Base-by-base conservation (phyloP, 495 filamentous ascomycete species). In the Xylaria palmicola region DNA sequence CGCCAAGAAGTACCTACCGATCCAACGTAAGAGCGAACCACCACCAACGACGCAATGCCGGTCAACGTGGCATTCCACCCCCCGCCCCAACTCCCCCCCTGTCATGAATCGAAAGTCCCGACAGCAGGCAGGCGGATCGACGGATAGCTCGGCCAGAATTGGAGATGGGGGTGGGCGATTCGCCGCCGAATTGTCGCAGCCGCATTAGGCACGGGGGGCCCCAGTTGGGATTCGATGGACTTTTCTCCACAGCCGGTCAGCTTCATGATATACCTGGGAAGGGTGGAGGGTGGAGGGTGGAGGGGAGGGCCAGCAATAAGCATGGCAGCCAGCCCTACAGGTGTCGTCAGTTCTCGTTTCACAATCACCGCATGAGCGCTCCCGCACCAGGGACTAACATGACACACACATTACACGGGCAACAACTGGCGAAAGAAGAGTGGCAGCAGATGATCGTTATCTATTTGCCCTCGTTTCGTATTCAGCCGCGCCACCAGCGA, bases 401-500 rank as follows among this genome's bases (percentile, higher is more conserved):
- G 15, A n/a, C 13, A n/a, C 53, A n/a, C 26, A 12, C 39, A 56
- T 27, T 48, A 19, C 15, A 13, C 47, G 41, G 56, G 56, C 22
- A 59, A 41, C 36, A 59, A 36, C 44, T 59, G 27, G 56, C 44
- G 56, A 50, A 26, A 30, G 24, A 22, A 30, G 3, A n/a, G 22
- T 36, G 32, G 32, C 5, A 13, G 24, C n/a, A n/a, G n/a, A n/a
- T n/a, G n/a, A 51, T 59, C n/a, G 36, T 29, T 43, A 41, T 49
- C 47, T 52, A 22, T 50, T 24, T 22, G 27, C 34, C 44, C 19
- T 48, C 36, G 57, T 34, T 52, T 60, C 47, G 57, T 29, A 36
- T 60, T 51, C 57, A 60, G 57, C 57, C 47, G 19, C 47, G 37
- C 47, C 57, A 47, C 36, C 55, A 19, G 24, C 10, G 45, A 41